Base-by-base conservation (phyloP, 352 stramenopile genomes). In the Phytophthora melonis region DNA sequence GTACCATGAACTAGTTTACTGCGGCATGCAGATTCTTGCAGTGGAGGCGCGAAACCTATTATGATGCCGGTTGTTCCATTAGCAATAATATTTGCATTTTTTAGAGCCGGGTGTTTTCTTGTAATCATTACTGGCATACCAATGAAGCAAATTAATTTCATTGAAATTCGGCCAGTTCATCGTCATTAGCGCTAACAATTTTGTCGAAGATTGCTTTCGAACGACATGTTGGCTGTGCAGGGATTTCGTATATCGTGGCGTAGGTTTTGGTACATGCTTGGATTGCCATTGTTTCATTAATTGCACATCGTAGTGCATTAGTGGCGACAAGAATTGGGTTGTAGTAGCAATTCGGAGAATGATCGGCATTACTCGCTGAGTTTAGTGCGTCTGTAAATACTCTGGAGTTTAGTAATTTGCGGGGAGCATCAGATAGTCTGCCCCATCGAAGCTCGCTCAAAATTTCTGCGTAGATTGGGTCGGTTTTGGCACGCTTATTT, bases 81-180 rank as follows among this genome's bases (percentile, higher is more conserved):
- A 34, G 49, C 8, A 30, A 56, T 34, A 13, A 56, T 10, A 13
- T 34, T 16, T 30, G 3, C 10, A 16, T 56, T 2, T 23, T 30
- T 34, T 32, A 56, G 49, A 16, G 4, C 7, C 3, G 49, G 49
- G 14, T 56, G 49, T 14, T 56, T 56, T 56, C 49, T 30, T 34
- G 49, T 56, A 5, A 56, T 39, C 49, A 56, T 34, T 8, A 56
- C 49, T 18, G 49, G 49, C 49, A 56, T 56, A n/a, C 49, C 49
- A 34, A 56, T 34, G 19, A 34, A 56, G 32, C n/a, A 34, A 2
- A 34, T 19, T 32, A 56, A 32, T 27, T 23, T 19, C 16, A 56
- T 9, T 16, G 21, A 6, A 16, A 56, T 56, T 8, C 49, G 19
- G 19, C 34, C 49, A 30, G 49, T 32, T 34, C 13, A 18, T 56